Evolutionary conservation across 140 eudicot genomes (phyloP), one percentile per base, ranked within the genome.

Genomic region (Bidens hawaiensis): DNA sequence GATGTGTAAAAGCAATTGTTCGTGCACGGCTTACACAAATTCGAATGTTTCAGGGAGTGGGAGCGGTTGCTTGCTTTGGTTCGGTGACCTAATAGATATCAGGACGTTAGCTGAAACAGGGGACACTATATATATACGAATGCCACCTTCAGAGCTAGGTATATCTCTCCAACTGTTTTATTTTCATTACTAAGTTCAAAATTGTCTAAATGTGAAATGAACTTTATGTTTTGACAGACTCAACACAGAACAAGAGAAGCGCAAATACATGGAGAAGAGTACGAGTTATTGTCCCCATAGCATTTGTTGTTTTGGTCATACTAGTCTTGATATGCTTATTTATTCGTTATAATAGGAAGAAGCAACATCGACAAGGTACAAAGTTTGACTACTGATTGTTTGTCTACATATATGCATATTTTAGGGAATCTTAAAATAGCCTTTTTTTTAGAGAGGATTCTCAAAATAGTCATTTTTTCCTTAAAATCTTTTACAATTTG

Each of bases 31-130:
- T 36, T 84, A 84, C 62, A 26, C 87, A 6, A 54, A 41, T 21
- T 23, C 40, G 27, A 55, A 77, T 4, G 36, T 60, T 5, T 60
- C 65, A 17, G 70, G 64, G 26, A 58, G 70, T 11, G 73, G 79
- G 30, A 75, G 65, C 51, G 88, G 93, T 23, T 84, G 88, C 74
- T 25, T 83, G 62, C 33, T 77, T 15, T 83, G 80, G 83, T 69
- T 55, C 2, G 72, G 62, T 4, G 82, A 63, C 1, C 48, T 83
- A 51, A 34, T 74, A 26, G 84, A 83, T 52, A 68, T 76, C 1
- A 62, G 72, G 36, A 61, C 28, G 1, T 51, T 62, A 12, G 13
- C 70, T 48, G 65, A 45, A 42, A 30, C 25, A 0, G 79, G 81
- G 21, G 83, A 83, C 24, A 73, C 67, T 50, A 46, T 83, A 41